These are phyloP conservation scores for Luzula sylvatica DNA, from an alignment of 176 grass and related monocot genomes.

Conservation along the genomic window DNA sequence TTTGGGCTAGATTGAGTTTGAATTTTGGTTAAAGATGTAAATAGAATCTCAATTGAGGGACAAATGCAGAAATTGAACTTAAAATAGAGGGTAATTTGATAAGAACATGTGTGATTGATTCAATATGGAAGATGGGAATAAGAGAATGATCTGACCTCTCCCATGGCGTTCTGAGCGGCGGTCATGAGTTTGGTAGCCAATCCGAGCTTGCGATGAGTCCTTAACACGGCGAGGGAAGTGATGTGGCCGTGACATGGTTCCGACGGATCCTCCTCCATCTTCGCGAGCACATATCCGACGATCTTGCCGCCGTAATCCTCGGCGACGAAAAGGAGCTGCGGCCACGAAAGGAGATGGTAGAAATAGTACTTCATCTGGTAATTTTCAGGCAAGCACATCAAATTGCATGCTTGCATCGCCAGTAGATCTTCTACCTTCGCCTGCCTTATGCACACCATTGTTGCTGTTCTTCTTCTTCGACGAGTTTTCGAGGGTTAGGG, in stretches of 20 bases:
- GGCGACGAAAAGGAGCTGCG: constrained; percentile 94
- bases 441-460: constrained; percentile 96
- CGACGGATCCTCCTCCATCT: constrained; percentile 98
- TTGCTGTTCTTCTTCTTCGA: constrained; percentile 3
- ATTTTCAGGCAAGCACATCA: constrained; percentile 98
- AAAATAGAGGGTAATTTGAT: no score
- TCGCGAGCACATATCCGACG: constrained; percentile 97
- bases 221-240: constrained; percentile 98
- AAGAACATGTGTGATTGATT: no score
- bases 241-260: constrained; percentile 98
- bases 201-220: constrained; percentile 89
- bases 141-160: not conserved
- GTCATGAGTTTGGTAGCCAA: constrained; percentile 98
- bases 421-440: constrained; percentile 86
- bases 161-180: constrained; percentile 87
- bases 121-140: no score
- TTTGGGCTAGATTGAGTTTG: no score
- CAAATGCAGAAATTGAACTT: no score
- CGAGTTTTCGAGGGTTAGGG: not conserved
- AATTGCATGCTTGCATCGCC: constrained; percentile 96
- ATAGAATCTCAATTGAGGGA: no score
- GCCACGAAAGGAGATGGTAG: constrained; percentile 97
- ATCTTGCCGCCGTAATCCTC: constrained; percentile 94
- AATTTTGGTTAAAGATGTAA: no score
- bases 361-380: constrained; percentile 99